phyloP scores from a whole-genome alignment of 495 filamentous ascomycete genomes.

The Trichoderma virens region DNA sequence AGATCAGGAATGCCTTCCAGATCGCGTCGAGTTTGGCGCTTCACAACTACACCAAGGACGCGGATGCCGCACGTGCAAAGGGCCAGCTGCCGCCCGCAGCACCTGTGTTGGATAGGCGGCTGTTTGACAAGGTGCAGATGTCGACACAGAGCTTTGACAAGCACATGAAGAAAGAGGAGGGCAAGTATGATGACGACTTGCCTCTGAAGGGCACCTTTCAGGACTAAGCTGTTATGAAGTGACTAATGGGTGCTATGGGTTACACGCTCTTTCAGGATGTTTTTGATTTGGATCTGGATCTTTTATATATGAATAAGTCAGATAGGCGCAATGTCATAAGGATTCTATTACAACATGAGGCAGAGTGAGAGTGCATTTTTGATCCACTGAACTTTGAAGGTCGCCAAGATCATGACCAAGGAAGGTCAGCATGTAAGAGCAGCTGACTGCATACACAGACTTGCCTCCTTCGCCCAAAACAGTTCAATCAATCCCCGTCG shows the following conservation, averaged over 20 bases:
- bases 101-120: constrained; percentile 20
- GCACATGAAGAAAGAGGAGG: constrained; percentile 23
- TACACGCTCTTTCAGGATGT: not conserved
- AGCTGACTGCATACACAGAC: no score
- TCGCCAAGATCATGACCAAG: no score
- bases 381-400: no score
- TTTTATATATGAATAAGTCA: no score
- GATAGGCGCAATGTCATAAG: no score
- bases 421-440: no score
- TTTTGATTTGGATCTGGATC: not conserved
- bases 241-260: not conserved
- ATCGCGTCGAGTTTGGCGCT: constrained; percentile 48
- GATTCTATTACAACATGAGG: no score
- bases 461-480: no score
- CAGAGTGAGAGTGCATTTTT: no score
- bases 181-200: constrained; percentile 15
- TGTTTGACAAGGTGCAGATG: constrained; percentile 29
- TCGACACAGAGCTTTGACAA: constrained; percentile 26
- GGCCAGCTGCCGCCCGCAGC: constrained; percentile 21
- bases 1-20: constrained; percentile 56
- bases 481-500: no score
- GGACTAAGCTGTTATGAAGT: constrained; percentile 3
- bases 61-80: constrained; percentile 13
- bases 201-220: constrained; percentile 17
- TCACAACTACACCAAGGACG: not conserved